A percentile compares a stretch with the other conserved stretches of the same genome.
Evolutionary conservation across 352 stramenopile genomes (phyloP).

Genomic region (Pythium volutum): DNA sequence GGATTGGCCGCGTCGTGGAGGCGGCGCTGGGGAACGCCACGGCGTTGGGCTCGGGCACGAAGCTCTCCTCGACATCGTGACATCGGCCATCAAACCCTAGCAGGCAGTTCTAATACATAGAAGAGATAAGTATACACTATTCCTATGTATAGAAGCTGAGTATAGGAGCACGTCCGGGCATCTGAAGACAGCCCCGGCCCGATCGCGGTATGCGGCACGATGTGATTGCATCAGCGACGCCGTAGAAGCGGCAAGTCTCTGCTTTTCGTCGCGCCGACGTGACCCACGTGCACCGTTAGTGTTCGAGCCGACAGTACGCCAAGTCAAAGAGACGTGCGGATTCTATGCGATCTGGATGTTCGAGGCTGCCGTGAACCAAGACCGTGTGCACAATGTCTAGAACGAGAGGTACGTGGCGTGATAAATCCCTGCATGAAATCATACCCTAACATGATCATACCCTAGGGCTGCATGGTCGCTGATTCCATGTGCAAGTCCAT

Average conservation of each 20-base stretch:
- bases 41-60: not conserved
- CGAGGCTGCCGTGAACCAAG: slow-evolving; percentile 8
- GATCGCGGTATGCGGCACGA: not conserved
- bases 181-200: not conserved
- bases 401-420: not conserved
- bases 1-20: not conserved
- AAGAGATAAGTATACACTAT: not conserved
- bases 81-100: not conserved
- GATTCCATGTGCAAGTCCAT: not conserved
- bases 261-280: not conserved
- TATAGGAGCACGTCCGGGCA: not conserved
- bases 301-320: not conserved
- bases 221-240: not conserved
- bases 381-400: slow-evolving; percentile 8
- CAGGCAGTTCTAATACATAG: not conserved
- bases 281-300: not conserved
- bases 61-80: not conserved
- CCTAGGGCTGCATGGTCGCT: slow-evolving; percentile 8
- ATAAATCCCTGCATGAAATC: no score
- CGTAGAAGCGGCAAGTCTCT: slow-evolving; percentile 9
- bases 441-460: no score
- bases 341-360: slow-evolving; percentile 5
- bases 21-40: not conserved
- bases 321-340: not conserved
- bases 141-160: not conserved